These are phyloP conservation scores for Thielaviopsis populi DNA, from an alignment of 2,329 filamentous ascomycete genomes.

Conservation along the genomic window DNA sequence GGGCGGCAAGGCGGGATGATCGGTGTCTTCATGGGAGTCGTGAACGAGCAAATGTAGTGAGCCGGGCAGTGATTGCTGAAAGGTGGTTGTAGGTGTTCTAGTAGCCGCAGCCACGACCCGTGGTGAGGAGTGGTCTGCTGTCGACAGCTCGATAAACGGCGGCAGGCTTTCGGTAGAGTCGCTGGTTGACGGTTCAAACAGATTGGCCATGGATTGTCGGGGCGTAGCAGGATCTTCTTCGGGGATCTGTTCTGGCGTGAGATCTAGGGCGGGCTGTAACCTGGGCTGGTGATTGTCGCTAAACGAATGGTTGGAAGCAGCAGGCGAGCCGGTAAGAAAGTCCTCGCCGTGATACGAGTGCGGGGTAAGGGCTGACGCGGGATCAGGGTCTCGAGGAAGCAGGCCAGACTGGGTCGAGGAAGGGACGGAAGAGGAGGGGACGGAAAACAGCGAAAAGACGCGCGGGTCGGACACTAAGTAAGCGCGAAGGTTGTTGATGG, in stretches of 20 bases:
- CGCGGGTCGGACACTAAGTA: conserved; percentile 53
- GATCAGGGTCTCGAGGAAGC: conserved; percentile 19
- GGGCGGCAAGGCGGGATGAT: neutral
- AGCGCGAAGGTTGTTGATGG: conserved; percentile 47
- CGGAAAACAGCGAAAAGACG: conserved; percentile 43
- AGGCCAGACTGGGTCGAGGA: conserved; percentile 18
- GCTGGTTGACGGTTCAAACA: neutral
- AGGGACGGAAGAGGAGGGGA: conserved; percentile 37
- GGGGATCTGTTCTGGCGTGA: neutral
- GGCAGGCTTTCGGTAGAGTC: conserved; percentile 9
- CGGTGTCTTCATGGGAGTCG: conserved; percentile 3
- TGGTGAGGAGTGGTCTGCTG: neutral
- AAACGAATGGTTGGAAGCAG: conserved; percentile 11
- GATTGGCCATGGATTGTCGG: conserved; percentile 8
- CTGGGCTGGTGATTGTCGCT: neutral
- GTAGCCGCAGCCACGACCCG: neutral
- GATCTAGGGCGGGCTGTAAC: neutral
- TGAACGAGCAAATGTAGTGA: conserved; percentile 6
- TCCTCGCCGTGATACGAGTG: conserved; percentile 29
- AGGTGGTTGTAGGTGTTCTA: neutral
- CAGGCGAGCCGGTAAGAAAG: conserved; percentile 16
- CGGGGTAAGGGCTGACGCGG: conserved; percentile 30
- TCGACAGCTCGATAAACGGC: conserved; percentile 6
- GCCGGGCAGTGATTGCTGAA: conserved; percentile 4
- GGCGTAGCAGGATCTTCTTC: conserved; percentile 14